Evolutionary conservation across 179 eudicot genomes (phyloP).

Genomic region (Spergularia azorica): DNA sequence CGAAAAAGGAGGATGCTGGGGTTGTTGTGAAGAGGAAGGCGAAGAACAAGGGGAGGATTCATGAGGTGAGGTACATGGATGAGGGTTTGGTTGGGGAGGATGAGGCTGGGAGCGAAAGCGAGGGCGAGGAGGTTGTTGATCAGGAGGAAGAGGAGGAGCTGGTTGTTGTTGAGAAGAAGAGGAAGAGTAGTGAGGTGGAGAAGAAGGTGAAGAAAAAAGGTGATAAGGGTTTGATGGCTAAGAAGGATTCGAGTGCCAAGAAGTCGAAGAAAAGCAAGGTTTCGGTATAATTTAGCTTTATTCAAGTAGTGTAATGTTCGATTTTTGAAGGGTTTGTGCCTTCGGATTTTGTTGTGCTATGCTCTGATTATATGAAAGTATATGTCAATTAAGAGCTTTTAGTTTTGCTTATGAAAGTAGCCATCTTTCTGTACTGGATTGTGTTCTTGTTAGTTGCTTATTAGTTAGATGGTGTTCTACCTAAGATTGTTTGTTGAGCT

Average conservation of each 20-base stretch:
- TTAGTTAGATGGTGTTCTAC: neutral
- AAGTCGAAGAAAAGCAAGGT: constrained; percentile 23
- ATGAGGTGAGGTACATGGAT: constrained; percentile 53
- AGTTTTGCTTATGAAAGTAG: neutral
- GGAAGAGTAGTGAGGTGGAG: constrained; percentile 14
- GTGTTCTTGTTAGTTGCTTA: neutral
- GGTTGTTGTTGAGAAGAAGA: constrained; percentile 29
- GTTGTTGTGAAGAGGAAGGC: constrained; percentile 17
- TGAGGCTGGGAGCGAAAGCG: constrained; percentile 24
- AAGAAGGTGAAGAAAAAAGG: constrained; percentile 25
- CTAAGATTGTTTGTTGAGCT: neutral
- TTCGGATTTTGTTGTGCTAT: neutral
- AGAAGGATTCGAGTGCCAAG: constrained; percentile 19
- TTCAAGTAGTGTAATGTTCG: constrained; percentile 2
- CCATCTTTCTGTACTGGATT: neutral
- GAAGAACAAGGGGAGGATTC: constrained; percentile 54
- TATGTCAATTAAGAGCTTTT: neutral
- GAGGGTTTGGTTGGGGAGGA: constrained; percentile 27
- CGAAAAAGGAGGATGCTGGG: neutral
- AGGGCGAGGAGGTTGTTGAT: neutral
- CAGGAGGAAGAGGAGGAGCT: constrained; percentile 19
- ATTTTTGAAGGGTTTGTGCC: neutral
- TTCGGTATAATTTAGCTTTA: constrained; percentile 3
- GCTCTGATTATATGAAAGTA: neutral
- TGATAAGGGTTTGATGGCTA: constrained; percentile 1